phyloP scores from a whole-genome alignment of 208 protist genomes.

The Trypanosoma melophagium region DNA sequence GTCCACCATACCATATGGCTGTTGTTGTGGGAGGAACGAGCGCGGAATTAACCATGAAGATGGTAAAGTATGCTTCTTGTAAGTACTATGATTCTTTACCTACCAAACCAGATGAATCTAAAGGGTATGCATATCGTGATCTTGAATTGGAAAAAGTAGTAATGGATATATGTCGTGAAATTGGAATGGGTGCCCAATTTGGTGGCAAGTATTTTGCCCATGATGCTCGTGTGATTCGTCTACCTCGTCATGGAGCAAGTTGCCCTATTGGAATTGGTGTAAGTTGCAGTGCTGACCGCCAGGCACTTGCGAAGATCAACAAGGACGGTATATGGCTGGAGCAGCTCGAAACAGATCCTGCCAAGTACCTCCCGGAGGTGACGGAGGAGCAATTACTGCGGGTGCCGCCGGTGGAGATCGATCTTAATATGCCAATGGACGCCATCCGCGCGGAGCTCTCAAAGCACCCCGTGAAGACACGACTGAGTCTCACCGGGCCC shows the following conservation, averaged over 20 bases:
- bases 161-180: constrained; percentile 82
- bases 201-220: constrained; percentile 98
- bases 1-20: constrained; percentile 96
- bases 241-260: constrained; percentile 92
- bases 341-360: constrained; percentile 93
- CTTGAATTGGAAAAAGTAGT: constrained; percentile 92
- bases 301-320: constrained; percentile 94
- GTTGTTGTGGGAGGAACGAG: constrained; percentile 96
- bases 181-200: constrained; percentile 97
- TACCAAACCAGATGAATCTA: constrained; percentile 79
- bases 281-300: constrained; percentile 96
- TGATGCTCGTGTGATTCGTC: constrained; percentile 94
- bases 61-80: constrained; percentile 94
- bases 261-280: constrained; percentile 95
- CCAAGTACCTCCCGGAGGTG: constrained; percentile 93
- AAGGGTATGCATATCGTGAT: constrained; percentile 94
- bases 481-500: constrained; percentile 93
- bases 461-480: constrained; percentile 91
- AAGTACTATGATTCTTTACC: constrained; percentile 94
- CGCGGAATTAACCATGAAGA: constrained; percentile 96
- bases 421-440: constrained; percentile 93
- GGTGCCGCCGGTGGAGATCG: constrained; percentile 80
- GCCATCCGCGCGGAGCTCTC: constrained; percentile 79
- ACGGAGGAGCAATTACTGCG: constrained; percentile 76
- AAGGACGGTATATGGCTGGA: constrained; percentile 96